Evolutionary conservation across 1,139 yeast genomes (phyloP), one percentile per base, ranked within the genome.

Genomic region (Protomyces gravidus): DNA sequence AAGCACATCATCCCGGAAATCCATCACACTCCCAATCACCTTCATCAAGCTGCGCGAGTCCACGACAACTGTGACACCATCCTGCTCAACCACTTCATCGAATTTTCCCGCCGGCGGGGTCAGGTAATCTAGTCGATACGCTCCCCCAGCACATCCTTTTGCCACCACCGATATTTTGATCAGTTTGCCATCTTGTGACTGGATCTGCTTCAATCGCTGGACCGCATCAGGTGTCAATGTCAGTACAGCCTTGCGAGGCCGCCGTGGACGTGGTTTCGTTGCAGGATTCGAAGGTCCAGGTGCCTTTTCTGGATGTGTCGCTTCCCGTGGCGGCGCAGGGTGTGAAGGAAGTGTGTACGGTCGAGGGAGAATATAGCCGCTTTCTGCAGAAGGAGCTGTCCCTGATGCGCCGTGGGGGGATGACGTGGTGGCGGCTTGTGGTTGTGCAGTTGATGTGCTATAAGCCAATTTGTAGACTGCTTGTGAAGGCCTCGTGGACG

Each of bases 11-110:
- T 92, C 97, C 62, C 88, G 78, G 96, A 97, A 92, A 74, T 92
- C 98, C 98, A 92, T 92, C 73, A 89, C 96, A 2, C 95, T 86
- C 1, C 98, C 98, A 62, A 92, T 95, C 55, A 92, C 90, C 65
- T 95, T 86, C 72, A 92, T 90, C 63, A 92, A 78, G 1, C 98
- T 97, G 73, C 92, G 92, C 27, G 97, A 89, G 72, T 92, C 98
- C 61, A 92, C 89, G 63, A 90, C 78, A 3, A 92, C 95, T 73
- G 84, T 87, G 33, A 55, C 51, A 27, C 95, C 97, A 67, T 89
- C 96, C 73, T 90, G 97, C 6, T 66, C 67, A 17, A 92, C 88
- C 63, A 85, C 78, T 73, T 92, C 98, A 72, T 92, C 98, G 69
- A 90, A 92, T 73, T 89, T 89, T 13, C 94, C 96, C 3, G 97